Evolutionary conservation across 345 rosid species (phyloP).

Genomic region (Eucalyptus leucophloia): DNA sequence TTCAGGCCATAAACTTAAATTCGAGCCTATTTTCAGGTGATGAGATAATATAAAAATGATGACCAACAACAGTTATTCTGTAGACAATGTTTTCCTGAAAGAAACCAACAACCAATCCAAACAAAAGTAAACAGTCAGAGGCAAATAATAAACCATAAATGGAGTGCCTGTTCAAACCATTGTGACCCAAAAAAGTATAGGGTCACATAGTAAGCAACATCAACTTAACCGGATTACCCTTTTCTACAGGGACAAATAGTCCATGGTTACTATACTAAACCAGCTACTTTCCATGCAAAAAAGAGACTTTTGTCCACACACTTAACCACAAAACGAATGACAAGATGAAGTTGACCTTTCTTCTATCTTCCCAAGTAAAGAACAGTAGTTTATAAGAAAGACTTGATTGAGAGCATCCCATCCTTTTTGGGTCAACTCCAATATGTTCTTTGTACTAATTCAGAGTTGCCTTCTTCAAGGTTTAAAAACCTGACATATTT

Average conservation of each 20-base stretch:
- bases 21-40: neutral
- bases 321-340: neutral
- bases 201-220: neutral
- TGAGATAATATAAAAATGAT: neutral
- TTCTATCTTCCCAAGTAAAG: neutral
- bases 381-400: neutral
- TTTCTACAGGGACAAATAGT: neutral
- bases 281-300: neutral
- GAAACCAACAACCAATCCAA: neutral
- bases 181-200: neutral
- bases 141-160: neutral
- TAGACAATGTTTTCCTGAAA: neutral
- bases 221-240: neutral
- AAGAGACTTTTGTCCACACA: neutral
- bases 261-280: neutral
- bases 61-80: neutral
- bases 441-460: neutral
- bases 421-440: neutral
- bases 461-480: neutral
- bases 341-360: neutral
- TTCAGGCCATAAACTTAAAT: neutral
- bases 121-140: neutral
- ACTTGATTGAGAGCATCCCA: neutral
- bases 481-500: neutral
- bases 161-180: neutral